Base-by-base conservation (phyloP, 73 alveolate genomes). In the Stentor coeruleus region DNA sequence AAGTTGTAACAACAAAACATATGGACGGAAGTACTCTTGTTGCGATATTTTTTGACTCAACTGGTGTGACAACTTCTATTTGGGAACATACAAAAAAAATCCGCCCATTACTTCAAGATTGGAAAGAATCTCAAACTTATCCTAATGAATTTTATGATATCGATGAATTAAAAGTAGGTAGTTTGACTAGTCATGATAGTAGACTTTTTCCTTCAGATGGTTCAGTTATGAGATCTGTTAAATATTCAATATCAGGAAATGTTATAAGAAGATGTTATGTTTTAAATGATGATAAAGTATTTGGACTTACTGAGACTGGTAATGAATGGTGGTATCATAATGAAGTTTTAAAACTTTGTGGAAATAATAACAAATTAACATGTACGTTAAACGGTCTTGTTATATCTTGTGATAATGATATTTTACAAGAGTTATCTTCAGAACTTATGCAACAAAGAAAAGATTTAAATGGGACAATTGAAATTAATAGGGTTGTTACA, bases 201-300 rank as follows among this genome's bases (percentile, higher is more conserved):
- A 88, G 82, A 41, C 85, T 97, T 95, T 96, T 88, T 81, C 99
- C 99, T 26, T 87, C 95, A 3, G 99, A 96, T 84, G 95, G 96
- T 85, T 89, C 96, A 0, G 90, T 96, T 3, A 81, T 92, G 33
- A 77, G 81, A 38, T 90, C 92, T n/a, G 85, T 90, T 3, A 93
- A 95, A 79, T 90, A 87, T 85, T 59, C 87, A 28, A 88, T 96
- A 96, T 0, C 79, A 37, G 20, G 33, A 26, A 66, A 66, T 20
- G n/a, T 2, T 15, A 20, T 20, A 66, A 20, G 39, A 66, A 66
- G 37, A 66, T 66, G 79, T 1, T 20, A 26, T 66, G n/a, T 20
- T 14, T 33, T 66, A 40, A 28, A 26, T 2, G 11, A 20, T 28
- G 37, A 31, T 40, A 20, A 40, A 0, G 11, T 66, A 28, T 31